These are phyloP conservation scores for Calonectria montana DNA, from an alignment of 2,329 filamentous ascomycete genomes.

Conservation along the genomic window DNA sequence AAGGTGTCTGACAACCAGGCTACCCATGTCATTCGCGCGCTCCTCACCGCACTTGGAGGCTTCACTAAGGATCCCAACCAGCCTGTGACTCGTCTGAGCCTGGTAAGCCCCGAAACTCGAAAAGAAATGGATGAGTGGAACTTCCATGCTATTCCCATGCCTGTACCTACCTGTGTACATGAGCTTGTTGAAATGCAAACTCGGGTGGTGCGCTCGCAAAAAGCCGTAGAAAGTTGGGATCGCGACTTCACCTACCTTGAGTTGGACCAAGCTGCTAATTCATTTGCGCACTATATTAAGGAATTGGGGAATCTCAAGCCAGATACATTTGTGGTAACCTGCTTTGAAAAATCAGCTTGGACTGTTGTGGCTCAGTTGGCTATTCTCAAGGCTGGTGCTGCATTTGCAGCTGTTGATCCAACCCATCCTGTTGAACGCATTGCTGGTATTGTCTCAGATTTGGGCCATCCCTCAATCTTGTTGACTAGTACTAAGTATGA, in stretches of 20 bases:
- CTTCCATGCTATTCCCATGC: neutral
- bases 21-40: neutral
- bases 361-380: neutral
- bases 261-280: neutral
- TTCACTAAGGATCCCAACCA: neutral
- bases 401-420: neutral
- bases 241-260: neutral
- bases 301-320: neutral
- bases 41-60: neutral
- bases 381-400: neutral
- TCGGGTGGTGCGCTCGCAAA: neutral
- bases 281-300: neutral
- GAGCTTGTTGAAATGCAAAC: constrained; percentile 1
- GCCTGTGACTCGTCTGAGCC: neutral
- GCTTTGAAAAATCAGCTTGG: neutral
- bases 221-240: neutral
- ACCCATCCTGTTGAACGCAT: neutral
- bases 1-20: neutral
- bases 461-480: neutral
- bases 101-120: neutral
- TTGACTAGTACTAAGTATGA: neutral
- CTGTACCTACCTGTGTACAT: neutral
- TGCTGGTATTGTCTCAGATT: neutral
- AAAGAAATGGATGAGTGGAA: neutral
- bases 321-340: neutral